phyloP scores from a whole-genome alignment of 805 yeast genomes.

The Yamadazyma endophytica region DNA sequence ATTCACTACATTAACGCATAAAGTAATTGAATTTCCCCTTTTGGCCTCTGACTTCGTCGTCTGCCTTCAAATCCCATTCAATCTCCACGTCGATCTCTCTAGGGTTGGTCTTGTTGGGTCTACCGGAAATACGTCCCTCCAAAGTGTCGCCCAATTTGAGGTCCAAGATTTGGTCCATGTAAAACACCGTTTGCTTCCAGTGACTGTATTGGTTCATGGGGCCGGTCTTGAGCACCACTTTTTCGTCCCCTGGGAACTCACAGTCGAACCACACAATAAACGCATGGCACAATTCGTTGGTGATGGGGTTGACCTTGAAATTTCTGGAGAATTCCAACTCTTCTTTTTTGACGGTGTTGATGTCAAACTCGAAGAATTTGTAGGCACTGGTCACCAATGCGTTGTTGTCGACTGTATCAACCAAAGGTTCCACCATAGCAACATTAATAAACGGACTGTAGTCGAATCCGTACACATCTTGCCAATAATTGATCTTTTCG shows the following conservation, averaged over 20 bases:
- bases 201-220: conserved; percentile 93
- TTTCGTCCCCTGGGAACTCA: conserved; percentile 71
- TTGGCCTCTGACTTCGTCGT: conserved; percentile 46
- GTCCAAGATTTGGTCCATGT: conserved; percentile 75
- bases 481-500: conserved; percentile 92
- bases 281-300: conserved; percentile 84
- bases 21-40: conserved; percentile 62
- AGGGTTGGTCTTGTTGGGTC: conserved; percentile 76
- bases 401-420: conserved; percentile 83
- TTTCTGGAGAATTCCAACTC: conserved; percentile 71
- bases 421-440: conserved; percentile 91
- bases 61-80: conserved; percentile 48
- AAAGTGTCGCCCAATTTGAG: conserved; percentile 72
- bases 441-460: conserved; percentile 83
- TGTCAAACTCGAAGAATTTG: conserved; percentile 75
- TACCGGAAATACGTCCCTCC: conserved; percentile 65
- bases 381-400: conserved; percentile 70
- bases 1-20: conserved; percentile 48
- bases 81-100: conserved; percentile 86
- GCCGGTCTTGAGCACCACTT: conserved; percentile 83
- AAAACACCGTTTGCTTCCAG: conserved; percentile 98
- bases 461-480: conserved; percentile 95
- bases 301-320: conserved; percentile 69
- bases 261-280: conserved; percentile 93
- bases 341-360: conserved; percentile 81